Evolutionary conservation across 176 grass and related monocot species (phyloP), one percentile per base, ranked within the genome.

Genomic region (Ensete ventricosum): DNA sequence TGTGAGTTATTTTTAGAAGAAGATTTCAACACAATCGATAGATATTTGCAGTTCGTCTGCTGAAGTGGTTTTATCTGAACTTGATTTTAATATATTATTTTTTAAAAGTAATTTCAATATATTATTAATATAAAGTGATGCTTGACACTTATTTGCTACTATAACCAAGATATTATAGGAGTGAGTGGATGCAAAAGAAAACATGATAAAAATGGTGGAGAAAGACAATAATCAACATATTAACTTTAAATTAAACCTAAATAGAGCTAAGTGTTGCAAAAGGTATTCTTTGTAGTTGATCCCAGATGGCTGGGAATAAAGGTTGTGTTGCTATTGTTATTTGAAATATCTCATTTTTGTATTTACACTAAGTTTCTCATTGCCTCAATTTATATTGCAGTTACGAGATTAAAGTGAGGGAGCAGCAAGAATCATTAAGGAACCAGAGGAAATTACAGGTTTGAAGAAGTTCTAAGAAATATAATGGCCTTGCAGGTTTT

Each of bases 401-500:
- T 49, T 97, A 97, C 11, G 93, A 93, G 72, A 90, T 97, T 57
- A 97, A 97, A 86, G 81, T 93, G 74, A 82, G 90, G 77, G 90
- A 97, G 84, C 93, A 97, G 79, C 87, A 97, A 74, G 90, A 97
- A 73, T 84, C 85, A 52, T 34, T 93, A 83, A 93, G 90, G 84
- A 93, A 86, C 54, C 93, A 97, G 81, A 88, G 93, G 71, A 93
- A 88, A 85, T 76, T 79, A 67, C 93, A 97, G 93, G 93, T 97
- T 69, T 71, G 80, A 69, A 43, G 69, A 58, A 58, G 10, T 78
- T 43, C 34, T 43, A 43, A 43, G 34, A 43, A 43, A 43, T 43
- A 43, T 60, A 60, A 20, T 9, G 16, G 17, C n/a, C 8, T 60
- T 60, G n/a, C n/a, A 21, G 1, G 8, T 60, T 60, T 60, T 9